These are phyloP conservation scores for Corylus avellana DNA, from an alignment of 306 rosid genomes.

Conservation along the genomic window DNA sequence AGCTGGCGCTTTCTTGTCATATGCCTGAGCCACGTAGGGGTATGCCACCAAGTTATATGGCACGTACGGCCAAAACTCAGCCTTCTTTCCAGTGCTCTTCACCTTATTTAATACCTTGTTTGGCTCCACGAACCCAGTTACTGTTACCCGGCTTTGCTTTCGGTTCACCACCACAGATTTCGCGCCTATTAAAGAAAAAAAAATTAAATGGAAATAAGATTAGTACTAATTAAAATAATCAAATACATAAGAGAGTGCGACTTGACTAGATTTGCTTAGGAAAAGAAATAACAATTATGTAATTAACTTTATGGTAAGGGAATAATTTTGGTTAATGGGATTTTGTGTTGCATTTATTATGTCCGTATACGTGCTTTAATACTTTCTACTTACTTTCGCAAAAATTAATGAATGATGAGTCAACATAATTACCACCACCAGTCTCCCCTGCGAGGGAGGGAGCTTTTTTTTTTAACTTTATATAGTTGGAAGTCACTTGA, in stretches of 20 bases:
- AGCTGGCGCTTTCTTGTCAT: constrained; percentile 88
- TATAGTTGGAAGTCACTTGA: no score
- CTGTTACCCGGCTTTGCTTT: constrained; percentile 74
- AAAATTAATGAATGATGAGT: neutral
- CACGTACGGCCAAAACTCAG: constrained; percentile 94
- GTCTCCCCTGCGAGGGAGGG: constrained; percentile 5
- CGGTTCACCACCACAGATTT: constrained; percentile 70
- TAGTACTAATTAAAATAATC: neutral
- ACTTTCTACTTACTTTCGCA: neutral
- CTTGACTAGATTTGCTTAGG: neutral
- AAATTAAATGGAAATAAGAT: neutral
- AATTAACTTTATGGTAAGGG: neutral
- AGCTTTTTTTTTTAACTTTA: no score
- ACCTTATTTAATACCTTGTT: constrained; percentile 80
- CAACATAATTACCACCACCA: neutral
- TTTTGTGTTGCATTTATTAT: neutral
- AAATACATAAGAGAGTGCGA: no score
- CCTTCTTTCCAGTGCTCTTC: constrained; percentile 79
- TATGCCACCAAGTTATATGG: constrained; percentile 83
- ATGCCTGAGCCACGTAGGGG: constrained; percentile 79
- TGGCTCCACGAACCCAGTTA: constrained; percentile 75
- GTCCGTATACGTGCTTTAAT: neutral
- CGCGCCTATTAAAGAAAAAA: constrained; percentile 42
- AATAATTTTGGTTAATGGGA: neutral
- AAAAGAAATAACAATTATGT: neutral